These are phyloP conservation scores for Penicillium simplicissimum DNA, from an alignment of 495 filamentous ascomycete species.

Conservation along the genomic window DNA sequence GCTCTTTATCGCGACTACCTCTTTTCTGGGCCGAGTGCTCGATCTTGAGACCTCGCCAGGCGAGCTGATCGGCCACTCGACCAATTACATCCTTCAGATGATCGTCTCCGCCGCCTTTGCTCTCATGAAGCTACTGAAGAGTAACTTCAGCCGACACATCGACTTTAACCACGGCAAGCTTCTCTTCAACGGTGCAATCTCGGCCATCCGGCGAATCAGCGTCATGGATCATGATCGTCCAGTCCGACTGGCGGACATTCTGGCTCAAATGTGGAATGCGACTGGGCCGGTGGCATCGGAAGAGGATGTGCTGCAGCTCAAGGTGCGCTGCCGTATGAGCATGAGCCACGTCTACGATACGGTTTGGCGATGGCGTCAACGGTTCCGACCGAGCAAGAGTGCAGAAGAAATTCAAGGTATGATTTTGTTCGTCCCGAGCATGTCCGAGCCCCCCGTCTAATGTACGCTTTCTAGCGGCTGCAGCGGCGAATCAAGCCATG, in stretches of 20 bases:
- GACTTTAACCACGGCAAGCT: constrained; percentile 74
- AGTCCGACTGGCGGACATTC: constrained; percentile 50
- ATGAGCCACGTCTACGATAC: constrained; percentile 55
- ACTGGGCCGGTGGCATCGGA: constrained; percentile 35
- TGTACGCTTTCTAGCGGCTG: constrained; percentile 4
- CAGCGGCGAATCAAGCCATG: constrained; percentile 33
- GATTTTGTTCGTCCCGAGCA: neutral
- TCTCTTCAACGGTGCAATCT: constrained; percentile 76
- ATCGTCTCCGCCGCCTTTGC: constrained; percentile 85
- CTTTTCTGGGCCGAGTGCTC: constrained; percentile 48
- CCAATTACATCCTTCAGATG: constrained; percentile 93
- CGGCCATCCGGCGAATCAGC: constrained; percentile 74
- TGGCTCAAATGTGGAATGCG: constrained; percentile 54
- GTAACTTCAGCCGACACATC: constrained; percentile 65
- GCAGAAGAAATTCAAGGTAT: constrained; percentile 46
- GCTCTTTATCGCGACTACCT: constrained; percentile 62
- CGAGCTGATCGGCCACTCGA: constrained; percentile 66
- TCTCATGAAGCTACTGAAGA: constrained; percentile 82
- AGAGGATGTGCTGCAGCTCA: constrained; percentile 45
- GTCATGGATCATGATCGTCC: constrained; percentile 84
- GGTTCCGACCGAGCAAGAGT: constrained; percentile 45
- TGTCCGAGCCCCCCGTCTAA: constrained; percentile 10
- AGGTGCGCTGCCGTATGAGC: constrained; percentile 51
- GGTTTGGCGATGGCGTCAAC: constrained; percentile 51
- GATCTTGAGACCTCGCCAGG: constrained; percentile 50